Percentiles rank a stretch among this genome's conserved stretches.
Conservation (phyloP, 1,284 basidiomycete genomes). For the Tausonia pullulans region DNA sequence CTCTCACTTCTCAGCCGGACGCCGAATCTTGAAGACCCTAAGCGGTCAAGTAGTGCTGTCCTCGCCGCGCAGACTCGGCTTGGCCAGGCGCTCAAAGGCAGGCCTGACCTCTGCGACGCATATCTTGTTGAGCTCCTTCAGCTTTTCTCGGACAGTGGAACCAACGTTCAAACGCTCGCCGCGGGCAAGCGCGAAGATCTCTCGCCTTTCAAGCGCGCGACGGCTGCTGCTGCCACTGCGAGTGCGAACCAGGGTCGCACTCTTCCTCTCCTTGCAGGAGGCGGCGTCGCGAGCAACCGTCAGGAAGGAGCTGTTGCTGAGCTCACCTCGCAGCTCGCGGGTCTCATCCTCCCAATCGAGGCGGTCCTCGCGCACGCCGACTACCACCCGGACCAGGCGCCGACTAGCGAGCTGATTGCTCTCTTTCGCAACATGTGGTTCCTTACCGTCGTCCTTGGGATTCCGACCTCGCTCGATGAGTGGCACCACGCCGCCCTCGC, state of each 20-base stretch:
- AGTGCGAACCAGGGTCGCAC: constrained; percentile 20
- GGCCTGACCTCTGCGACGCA: constrained; percentile 61
- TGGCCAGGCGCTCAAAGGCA: constrained; percentile 56
- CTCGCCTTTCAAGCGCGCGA: too few relatives aligned
- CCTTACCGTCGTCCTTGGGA: constrained; percentile 49
- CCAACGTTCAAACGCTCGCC: constrained; percentile 72
- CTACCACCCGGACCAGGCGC: constrained; percentile 51
- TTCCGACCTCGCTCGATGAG: constrained; percentile 44
- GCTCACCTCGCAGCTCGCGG: constrained; percentile 72
- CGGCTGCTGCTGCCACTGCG: neutral
- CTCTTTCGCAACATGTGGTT: constrained; percentile 95
- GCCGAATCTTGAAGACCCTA: constrained; percentile 70
- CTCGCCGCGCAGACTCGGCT: constrained; percentile 78
- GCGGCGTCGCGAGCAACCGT: too few relatives aligned
- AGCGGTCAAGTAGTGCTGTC: constrained; percentile 77
- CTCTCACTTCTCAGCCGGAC: constrained; percentile 79
- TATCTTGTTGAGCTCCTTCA: constrained; percentile 78
- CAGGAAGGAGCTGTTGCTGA: constrained; percentile 32
- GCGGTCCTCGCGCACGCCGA: constrained; percentile 67
- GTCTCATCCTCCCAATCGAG: constrained; percentile 79
- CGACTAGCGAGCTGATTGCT: constrained; percentile 56
- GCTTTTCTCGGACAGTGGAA: constrained; percentile 82
- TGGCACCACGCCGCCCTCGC: constrained; percentile 66
- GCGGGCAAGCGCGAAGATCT: constrained; percentile 25
- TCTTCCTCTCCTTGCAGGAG: constrained; percentile 1